Evolutionary conservation across 257 asterid species (phyloP).

Genomic region (Petrea volubilis): DNA sequence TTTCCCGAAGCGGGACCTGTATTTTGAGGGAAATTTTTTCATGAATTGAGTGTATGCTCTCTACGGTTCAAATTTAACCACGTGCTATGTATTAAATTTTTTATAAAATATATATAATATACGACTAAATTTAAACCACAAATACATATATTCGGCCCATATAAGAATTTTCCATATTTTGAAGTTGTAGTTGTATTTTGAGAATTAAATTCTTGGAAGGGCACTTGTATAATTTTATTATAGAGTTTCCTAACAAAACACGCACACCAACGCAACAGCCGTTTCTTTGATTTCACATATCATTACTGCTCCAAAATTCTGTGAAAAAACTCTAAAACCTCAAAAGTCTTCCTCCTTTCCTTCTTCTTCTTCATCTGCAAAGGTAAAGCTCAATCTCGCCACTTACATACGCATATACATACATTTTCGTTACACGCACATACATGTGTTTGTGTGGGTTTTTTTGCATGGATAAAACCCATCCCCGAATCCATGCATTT

Average conservation of each 20-base stretch:
- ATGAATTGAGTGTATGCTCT: too few species aligned
- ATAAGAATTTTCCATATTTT: too few species aligned
- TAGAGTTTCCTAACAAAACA: conserved; percentile 1
- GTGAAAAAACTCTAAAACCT: conserved; percentile 16
- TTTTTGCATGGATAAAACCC: neutral
- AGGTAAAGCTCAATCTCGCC: neutral
- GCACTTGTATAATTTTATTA: neutral
- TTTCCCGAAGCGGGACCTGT: too few species aligned
- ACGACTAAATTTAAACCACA: too few species aligned
- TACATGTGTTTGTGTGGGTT: neutral
- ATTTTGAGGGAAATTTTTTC: too few species aligned
- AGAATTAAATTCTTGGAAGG: neutral
- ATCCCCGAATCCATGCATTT: neutral
- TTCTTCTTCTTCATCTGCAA: neutral
- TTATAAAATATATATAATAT: too few species aligned
- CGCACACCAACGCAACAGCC: conserved; percentile 7
- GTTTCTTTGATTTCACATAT: neutral
- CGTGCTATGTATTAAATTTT: too few species aligned
- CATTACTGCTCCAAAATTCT: neutral
- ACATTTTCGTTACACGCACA: neutral
- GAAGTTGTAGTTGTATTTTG: too few species aligned
- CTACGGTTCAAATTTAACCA: too few species aligned
- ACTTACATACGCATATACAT: neutral
- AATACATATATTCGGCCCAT: too few species aligned
- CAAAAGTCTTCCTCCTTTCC: neutral